phyloP scores from a whole-genome alignment of 2,329 filamentous ascomycete genomes.

The Verruconis gallopava region DNA sequence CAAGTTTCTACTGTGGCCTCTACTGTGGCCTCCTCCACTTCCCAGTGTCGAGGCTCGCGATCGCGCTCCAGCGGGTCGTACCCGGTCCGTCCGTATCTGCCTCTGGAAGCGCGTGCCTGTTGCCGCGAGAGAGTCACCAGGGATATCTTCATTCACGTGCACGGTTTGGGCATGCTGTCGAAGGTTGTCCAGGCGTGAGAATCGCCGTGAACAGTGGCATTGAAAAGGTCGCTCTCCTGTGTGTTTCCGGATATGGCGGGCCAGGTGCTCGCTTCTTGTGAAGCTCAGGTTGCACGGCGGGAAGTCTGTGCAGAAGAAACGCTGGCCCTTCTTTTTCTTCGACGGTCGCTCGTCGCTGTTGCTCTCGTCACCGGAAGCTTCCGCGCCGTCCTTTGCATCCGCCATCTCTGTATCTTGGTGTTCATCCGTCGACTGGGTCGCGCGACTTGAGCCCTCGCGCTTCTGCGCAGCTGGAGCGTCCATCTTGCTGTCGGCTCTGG shows the following conservation, averaged over 20 bases:
- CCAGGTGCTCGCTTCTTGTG: slow-evolving; percentile 88
- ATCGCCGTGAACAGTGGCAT: slow-evolving; percentile 86
- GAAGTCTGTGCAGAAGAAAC: slow-evolving; percentile 92
- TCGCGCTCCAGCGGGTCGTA: slow-evolving; percentile 58
- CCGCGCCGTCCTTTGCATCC: slow-evolving; percentile 53
- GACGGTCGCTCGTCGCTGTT: slow-evolving; percentile 46
- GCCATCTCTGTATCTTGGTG: slow-evolving; percentile 64
- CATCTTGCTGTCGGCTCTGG: slow-evolving; percentile 9
- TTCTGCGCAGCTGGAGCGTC: slow-evolving; percentile 31
- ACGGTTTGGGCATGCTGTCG: slow-evolving; percentile 96
- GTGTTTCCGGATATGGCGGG: slow-evolving; percentile 94
- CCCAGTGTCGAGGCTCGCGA: slow-evolving; percentile 67
- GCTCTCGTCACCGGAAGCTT: slow-evolving; percentile 38
- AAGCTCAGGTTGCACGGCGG: slow-evolving; percentile 91
- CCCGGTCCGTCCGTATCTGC: slow-evolving; percentile 77
- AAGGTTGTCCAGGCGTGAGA: slow-evolving; percentile 88
- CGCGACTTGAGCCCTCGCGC: slow-evolving; percentile 47
- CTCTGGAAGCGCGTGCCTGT: slow-evolving; percentile 85
- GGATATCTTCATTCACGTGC: slow-evolving; percentile 94
- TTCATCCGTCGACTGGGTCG: slow-evolving; percentile 42
- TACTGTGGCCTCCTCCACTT: slow-evolving; percentile 40
- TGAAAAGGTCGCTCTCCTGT: slow-evolving; percentile 94
- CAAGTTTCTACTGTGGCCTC: slow-evolving; percentile 59
- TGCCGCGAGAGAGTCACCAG: slow-evolving; percentile 81
- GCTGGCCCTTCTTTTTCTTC: slow-evolving; percentile 93